These are phyloP conservation scores for Venturia effusa DNA, from an alignment of 2,329 filamentous ascomycete genomes.

Conservation along the genomic window DNA sequence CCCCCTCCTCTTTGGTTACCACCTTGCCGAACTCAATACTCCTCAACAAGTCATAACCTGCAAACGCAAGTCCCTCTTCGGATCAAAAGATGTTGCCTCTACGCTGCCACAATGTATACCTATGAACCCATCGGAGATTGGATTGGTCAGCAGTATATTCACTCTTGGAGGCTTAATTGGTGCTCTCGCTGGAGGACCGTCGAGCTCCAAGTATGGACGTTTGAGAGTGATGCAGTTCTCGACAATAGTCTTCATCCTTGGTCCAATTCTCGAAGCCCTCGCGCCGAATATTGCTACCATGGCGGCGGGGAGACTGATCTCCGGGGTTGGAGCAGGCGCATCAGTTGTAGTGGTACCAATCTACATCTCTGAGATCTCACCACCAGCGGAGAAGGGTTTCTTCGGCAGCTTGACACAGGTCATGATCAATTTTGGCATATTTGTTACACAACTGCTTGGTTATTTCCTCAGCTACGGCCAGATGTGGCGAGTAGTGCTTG, in stretches of 20 bases:
- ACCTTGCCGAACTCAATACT: constrained; percentile 84
- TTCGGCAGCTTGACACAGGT: constrained; percentile 82
- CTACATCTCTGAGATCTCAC: constrained; percentile 87
- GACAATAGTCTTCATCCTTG: constrained; percentile 63
- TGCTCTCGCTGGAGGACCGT: constrained; percentile 66
- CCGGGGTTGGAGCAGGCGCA: constrained; percentile 76
- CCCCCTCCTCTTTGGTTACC: constrained; percentile 88
- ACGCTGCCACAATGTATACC: constrained; percentile 68
- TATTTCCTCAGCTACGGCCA: constrained; percentile 74
- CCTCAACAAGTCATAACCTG: constrained; percentile 92
- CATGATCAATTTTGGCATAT: constrained; percentile 84
- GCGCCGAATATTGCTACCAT: constrained; percentile 57
- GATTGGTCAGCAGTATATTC: constrained; percentile 80
- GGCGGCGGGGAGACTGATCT: constrained; percentile 63
- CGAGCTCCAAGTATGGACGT: constrained; percentile 69
- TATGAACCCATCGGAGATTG: constrained; percentile 75
- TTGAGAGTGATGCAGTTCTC: constrained; percentile 67
- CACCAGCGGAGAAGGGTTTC: constrained; percentile 57
- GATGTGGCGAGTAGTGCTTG: constrained; percentile 77
- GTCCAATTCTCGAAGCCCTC: constrained; percentile 65
- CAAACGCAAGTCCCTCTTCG: constrained; percentile 42
- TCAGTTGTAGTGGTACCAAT: constrained; percentile 88
- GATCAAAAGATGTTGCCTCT: constrained; percentile 19
- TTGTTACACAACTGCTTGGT: constrained; percentile 72
- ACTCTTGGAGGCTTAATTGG: constrained; percentile 81